Conservation (phyloP, 805 yeast genomes). For the Komagataella pseudopastoris region DNA sequence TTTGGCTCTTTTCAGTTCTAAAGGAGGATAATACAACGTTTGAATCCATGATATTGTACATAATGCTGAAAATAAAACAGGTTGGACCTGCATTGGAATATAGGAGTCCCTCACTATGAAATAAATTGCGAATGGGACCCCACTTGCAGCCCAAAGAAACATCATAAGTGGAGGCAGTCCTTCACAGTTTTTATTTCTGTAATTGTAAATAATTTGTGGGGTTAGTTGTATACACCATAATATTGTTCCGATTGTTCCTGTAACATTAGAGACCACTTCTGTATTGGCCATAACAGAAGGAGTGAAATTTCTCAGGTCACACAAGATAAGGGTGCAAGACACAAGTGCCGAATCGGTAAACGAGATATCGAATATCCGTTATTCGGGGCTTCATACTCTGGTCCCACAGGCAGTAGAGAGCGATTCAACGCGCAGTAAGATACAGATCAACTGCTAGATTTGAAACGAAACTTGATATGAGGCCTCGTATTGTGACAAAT, state of each 20-base stretch:
- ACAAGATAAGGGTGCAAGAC: background rate
- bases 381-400: no score
- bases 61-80: constrained; percentile 66
- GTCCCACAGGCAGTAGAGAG: no score
- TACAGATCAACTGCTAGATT: no score
- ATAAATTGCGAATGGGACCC: constrained; percentile 80
- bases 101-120: constrained; percentile 60
- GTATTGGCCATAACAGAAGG: background rate
- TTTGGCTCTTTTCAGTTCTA: constrained; percentile 17
- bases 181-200: constrained; percentile 62
- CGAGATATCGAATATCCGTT: background rate
- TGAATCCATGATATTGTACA: constrained; percentile 59
- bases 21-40: constrained; percentile 60
- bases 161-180: constrained; percentile 89
- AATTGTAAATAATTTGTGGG: constrained; percentile 62
- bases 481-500: no score
- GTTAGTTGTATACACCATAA: constrained; percentile 87
- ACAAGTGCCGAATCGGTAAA: no score
- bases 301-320: background rate
- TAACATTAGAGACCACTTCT: constrained; percentile 46
- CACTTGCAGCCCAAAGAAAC: constrained; percentile 71
- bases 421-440: no score
- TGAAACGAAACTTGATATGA: no score
- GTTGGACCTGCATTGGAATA: constrained; percentile 75
- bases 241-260: constrained; percentile 84